Evolutionary conservation across 2,329 filamentous ascomycete genomes (phyloP).

Genomic region (Fusarium sacchari): DNA sequence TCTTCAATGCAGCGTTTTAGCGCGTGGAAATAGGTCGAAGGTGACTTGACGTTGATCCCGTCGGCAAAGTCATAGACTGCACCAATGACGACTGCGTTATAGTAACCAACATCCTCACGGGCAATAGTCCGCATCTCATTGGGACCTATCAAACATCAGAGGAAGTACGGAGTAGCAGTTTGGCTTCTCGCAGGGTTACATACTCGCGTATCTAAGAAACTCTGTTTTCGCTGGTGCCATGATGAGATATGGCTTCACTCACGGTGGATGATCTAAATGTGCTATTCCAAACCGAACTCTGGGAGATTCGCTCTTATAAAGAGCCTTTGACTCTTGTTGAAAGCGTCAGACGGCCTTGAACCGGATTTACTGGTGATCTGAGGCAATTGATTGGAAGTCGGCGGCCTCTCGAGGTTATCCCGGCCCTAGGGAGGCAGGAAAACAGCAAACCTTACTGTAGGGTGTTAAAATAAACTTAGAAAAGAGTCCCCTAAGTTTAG

Average conservation of each 20-base stretch:
- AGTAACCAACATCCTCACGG: slow-evolving; percentile 37
- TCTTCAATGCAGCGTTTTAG: slow-evolving; percentile 30
- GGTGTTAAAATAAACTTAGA: too few relatives aligned
- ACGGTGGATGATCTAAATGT: neutral
- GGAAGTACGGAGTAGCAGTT: neutral
- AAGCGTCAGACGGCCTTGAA: neutral
- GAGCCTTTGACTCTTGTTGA: neutral
- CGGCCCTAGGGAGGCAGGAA: too few relatives aligned
- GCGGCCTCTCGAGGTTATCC: slow-evolving; percentile 24
- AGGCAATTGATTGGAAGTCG: neutral
- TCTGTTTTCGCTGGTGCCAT: slow-evolving; percentile 17
- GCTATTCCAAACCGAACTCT: neutral
- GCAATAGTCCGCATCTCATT: slow-evolving; percentile 38
- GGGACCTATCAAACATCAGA: slow-evolving; percentile 20
- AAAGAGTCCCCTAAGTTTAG: too few relatives aligned
- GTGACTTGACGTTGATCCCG: slow-evolving; percentile 1
- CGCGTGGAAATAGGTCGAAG: slow-evolving; percentile 23
- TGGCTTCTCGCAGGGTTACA: neutral
- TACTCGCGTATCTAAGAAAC: slow-evolving; percentile 34
- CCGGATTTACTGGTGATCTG: neutral
- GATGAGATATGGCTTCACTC: neutral
- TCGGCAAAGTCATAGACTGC: slow-evolving; percentile 29
- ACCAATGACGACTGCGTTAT: slow-evolving; percentile 38
- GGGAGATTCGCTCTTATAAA: neutral
- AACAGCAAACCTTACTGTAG: too few relatives aligned